phyloP scores from a whole-genome alignment of 257 asterid genomes.

The Forsythia suspensa region DNA sequence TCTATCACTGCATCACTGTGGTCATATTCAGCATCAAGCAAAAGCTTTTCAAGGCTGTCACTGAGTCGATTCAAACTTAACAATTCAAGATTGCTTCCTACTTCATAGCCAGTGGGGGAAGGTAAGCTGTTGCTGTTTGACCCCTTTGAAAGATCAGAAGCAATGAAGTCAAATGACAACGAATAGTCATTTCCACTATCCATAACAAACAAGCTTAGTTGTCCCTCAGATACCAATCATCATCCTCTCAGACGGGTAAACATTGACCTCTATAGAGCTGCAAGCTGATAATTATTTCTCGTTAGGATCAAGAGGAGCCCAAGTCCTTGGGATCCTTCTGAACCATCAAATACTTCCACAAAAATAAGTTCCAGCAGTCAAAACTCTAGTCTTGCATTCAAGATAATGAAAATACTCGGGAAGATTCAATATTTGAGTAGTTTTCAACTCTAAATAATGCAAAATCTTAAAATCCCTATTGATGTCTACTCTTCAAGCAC shows the following conservation, averaged over 20 bases:
- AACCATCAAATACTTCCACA: background rate
- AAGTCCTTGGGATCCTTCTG: background rate
- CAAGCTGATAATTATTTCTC: background rate
- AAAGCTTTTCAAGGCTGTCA: slow-evolving; percentile 59
- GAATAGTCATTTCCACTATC: slow-evolving; percentile 60
- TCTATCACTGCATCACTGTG: slow-evolving; percentile 72
- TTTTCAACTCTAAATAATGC: background rate
- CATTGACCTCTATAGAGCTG: background rate
- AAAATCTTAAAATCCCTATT: slow-evolving; percentile 3
- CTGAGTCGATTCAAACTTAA: slow-evolving; percentile 59
- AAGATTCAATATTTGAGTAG: background rate
- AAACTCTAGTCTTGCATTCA: background rate
- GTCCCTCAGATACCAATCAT: background rate
- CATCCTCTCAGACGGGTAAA: background rate
- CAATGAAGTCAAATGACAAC: slow-evolving; percentile 57
- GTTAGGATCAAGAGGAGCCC: background rate
- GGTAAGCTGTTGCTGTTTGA: slow-evolving; percentile 37
- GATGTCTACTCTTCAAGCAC: slow-evolving; percentile 1
- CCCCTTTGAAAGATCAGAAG: slow-evolving; percentile 62
- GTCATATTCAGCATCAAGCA: slow-evolving; percentile 53
- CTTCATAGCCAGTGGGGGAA: slow-evolving; percentile 32
- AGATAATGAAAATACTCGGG: background rate
- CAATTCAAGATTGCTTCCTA: slow-evolving; percentile 47
- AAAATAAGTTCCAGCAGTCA: background rate
- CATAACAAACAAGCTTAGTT: slow-evolving; percentile 34